Conservation (phyloP, 495 filamentous ascomycete species). For the Xanthoparmelia taractica region DNA sequence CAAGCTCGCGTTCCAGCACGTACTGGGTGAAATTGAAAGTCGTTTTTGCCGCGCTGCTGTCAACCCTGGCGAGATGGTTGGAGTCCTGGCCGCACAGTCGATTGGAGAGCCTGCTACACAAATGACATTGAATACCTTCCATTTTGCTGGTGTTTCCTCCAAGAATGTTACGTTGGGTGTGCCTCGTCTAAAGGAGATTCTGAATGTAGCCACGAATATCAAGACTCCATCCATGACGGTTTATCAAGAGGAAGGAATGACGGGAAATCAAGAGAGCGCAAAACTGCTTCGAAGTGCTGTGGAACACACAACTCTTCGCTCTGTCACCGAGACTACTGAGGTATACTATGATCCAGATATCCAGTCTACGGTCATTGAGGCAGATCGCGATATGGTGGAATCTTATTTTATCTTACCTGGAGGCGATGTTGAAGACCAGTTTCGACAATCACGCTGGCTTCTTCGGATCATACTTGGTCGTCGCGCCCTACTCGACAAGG, state of each 20-base stretch:
- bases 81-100: conserved; percentile 93
- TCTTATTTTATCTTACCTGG: conserved; percentile 96
- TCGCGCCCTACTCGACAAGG: conserved; percentile 90
- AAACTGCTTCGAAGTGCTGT: conserved; percentile 79
- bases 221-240: conserved; percentile 98
- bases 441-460: conserved; percentile 85
- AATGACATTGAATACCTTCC: conserved; percentile 99
- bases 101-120: conserved; percentile 98
- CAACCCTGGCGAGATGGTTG: conserved; percentile 94
- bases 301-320: conserved; percentile 91
- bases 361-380: conserved; percentile 71
- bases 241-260: conserved; percentile 57
- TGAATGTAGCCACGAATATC: conserved; percentile 94
- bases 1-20: conserved; percentile 86
- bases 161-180: conserved; percentile 99
- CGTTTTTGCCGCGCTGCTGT: conserved; percentile 75
- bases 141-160: conserved; percentile 98
- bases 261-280: conserved; percentile 63
- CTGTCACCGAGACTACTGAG: conserved; percentile 82
- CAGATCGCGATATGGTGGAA: conserved; percentile 88
- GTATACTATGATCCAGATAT: conserved; percentile 97
- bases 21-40: conserved; percentile 83
- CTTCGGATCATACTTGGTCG: conserved; percentile 90
- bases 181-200: conserved; percentile 96
- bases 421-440: conserved; percentile 59